Base-by-base conservation (phyloP, 805 yeast species). In the Lipomyces lipofer region DNA sequence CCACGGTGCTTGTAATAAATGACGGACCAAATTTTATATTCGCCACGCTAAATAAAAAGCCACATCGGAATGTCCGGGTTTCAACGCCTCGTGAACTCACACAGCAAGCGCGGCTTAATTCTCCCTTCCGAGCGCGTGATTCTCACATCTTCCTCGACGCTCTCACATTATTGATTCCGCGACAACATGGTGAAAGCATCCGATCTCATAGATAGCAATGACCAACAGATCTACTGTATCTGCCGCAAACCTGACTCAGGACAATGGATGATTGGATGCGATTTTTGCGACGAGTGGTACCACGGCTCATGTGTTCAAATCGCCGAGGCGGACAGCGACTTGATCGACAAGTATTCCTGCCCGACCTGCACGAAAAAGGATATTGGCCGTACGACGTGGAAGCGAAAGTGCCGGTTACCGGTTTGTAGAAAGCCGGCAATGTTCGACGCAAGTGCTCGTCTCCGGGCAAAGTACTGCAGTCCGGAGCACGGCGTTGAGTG, bases 251-350 rank as follows among this genome's bases (percentile, higher is more conserved):
- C 89, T 0, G 97, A 91, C 64, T 76, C 78, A 55, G 94, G 91
- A 1, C 84, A 81, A 54, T 72, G 90, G 67, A 91, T 91, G 97
- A 86, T 91, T n/a, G 88, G 86, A 0, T 90, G 97, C 67, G 97
- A 90, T 67, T 91, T 88, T 4, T 91, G 97, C 70, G 96, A 89
- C 65, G 96, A 88, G 54, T 91, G 97, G 97, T 91, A 78, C 66
- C 97, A 91, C 70, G 88, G 90, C 69, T 73, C 72, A 43, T 91
- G 97, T 67, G 80, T 90, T 77, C 77, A 76, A 49, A 66, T 89
- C 33, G 76, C 82, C 48, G 67, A 67, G 7, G 70, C 73, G 50
- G 78, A 77, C 64, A 76, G 79, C 53, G 74, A 77, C 36, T 72
- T 89, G 47, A 83, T 89, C 9, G 75, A 79, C 44, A 78, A 78